Conservation (phyloP, 768 basidiomycete genomes). For the Rhizopogon vesiculosus region DNA sequence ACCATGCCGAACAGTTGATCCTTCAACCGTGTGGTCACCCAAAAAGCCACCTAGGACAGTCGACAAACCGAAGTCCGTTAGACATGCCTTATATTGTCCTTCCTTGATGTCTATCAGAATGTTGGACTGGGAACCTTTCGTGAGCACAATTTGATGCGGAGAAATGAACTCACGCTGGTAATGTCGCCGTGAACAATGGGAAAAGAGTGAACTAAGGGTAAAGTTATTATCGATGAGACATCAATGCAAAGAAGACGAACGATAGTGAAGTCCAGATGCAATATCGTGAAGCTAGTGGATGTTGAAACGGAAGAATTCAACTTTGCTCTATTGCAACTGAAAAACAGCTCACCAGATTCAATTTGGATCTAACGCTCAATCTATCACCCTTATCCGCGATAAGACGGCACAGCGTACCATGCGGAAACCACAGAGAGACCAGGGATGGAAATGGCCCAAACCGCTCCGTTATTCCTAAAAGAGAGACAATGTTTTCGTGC, state of each 20-base stretch:
- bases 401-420: not conserved
- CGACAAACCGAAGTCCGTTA: constrained; percentile 41
- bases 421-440: constrained; percentile 11
- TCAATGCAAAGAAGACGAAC: not conserved
- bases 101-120: constrained; percentile 29
- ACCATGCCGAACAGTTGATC: constrained; percentile 12
- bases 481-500: constrained; percentile 14
- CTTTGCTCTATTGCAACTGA: not conserved
- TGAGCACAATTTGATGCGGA: not conserved
- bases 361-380: constrained; percentile 5
- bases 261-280: not conserved
- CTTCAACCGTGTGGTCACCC: accelerated
- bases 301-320: not conserved
- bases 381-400: constrained; percentile 1
- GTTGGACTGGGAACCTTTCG: constrained; percentile 26
- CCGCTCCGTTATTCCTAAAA: constrained; percentile 9
- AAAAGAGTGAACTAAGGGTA: not conserved
- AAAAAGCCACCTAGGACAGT: constrained; percentile 27
- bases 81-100: constrained; percentile 29
- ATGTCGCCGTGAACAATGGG: not conserved
- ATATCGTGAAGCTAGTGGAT: not conserved
- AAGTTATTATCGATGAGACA: not conserved
- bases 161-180: not conserved
- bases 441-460: constrained; percentile 11
- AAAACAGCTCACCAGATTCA: constrained; percentile 10